These are phyloP conservation scores for Biscutella laevigata DNA, from an alignment of 441 rosid species.

Conservation along the genomic window DNA sequence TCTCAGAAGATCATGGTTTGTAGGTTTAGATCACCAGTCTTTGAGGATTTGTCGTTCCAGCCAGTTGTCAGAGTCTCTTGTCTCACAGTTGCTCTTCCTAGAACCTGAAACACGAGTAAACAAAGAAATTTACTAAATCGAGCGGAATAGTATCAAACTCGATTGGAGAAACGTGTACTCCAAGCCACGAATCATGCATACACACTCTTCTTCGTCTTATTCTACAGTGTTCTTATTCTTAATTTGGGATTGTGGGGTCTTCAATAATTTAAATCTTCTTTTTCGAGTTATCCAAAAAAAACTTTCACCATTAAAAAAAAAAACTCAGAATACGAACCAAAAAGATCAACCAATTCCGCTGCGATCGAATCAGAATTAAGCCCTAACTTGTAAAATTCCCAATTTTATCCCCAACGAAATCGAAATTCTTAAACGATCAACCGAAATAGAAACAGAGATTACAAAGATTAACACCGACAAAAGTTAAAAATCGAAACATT, in stretches of 20 bases:
- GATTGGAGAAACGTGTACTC: slow-evolving; percentile 11
- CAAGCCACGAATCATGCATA: slow-evolving; percentile 16
- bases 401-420: not conserved
- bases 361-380: slow-evolving; percentile 11
- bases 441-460: not conserved
- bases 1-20: slow-evolving; percentile 8
- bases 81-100: slow-evolving; percentile 47
- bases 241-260: slow-evolving; percentile 21
- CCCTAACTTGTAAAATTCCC: slow-evolving; percentile 13
- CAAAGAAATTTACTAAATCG: not conserved
- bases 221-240: slow-evolving; percentile 7
- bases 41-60: slow-evolving; percentile 31
- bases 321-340: not conserved
- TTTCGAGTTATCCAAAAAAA: not conserved
- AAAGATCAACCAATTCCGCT: not conserved
- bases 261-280: not conserved
- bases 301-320: not conserved
- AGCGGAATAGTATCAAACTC: not conserved
- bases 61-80: slow-evolving; percentile 32
- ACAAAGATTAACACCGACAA: not conserved
- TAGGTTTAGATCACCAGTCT: slow-evolving; percentile 29
- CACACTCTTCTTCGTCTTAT: not conserved
- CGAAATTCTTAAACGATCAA: not conserved
- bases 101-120: slow-evolving; percentile 29
- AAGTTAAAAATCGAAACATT: not conserved